Conservation (phyloP, 441 rosid genomes). For the Eugenia klotzschiana region DNA sequence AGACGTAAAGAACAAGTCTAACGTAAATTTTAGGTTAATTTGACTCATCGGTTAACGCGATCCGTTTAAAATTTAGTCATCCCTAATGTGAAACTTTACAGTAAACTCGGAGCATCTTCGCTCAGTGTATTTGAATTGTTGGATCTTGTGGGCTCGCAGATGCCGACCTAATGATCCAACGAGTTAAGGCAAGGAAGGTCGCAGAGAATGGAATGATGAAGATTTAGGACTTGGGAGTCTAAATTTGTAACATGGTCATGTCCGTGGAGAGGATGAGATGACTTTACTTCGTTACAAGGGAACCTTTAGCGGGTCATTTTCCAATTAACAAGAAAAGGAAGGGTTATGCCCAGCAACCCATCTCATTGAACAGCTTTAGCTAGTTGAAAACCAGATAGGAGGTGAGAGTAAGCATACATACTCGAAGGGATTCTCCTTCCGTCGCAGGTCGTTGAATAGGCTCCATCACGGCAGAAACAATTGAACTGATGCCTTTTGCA, state of each 20-base stretch:
- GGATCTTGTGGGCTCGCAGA: neutral
- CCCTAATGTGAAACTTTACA: neutral
- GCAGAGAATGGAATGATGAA: neutral
- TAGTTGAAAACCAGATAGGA: neutral
- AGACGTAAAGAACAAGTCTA: neutral
- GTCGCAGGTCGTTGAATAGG: neutral
- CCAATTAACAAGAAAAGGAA: neutral
- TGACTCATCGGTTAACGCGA: accelerated
- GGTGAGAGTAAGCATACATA: neutral
- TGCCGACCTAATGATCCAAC: neutral
- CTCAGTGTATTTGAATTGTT: neutral
- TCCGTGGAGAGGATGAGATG: neutral
- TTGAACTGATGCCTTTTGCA: neutral
- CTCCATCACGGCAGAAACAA: neutral
- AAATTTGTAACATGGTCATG: neutral
- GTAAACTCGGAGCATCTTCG: neutral
- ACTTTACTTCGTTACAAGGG: too few species aligned
- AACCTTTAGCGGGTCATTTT: neutral
- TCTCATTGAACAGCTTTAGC: neutral
- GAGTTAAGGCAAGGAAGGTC: neutral
- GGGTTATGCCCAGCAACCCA: neutral
- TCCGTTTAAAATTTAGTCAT: accelerated
- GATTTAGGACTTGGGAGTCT: neutral
- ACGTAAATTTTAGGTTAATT: neutral
- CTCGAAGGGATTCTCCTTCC: too few species aligned